phyloP scores from a whole-genome alignment of 257 asterid genomes.

The Ilex asprella region DNA sequence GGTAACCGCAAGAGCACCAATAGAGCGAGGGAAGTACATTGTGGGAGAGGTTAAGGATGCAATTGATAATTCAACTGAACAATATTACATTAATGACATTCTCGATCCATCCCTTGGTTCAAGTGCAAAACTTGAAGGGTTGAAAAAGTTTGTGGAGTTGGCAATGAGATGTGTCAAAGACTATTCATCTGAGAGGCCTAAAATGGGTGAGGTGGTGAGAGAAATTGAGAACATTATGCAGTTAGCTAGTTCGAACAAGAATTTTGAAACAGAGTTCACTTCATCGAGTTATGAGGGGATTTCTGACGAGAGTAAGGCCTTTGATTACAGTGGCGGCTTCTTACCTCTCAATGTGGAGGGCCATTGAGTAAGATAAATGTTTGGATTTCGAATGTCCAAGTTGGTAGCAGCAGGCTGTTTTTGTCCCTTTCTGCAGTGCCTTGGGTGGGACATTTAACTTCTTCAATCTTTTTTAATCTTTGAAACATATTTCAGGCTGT shows the following conservation, averaged over 20 bases:
- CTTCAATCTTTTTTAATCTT: too few relatives aligned
- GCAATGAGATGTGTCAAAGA: constrained; percentile 77
- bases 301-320: constrained; percentile 35
- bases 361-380: constrained; percentile 1
- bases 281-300: constrained; percentile 35
- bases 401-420: too few relatives aligned
- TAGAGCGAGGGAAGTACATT: constrained; percentile 73
- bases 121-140: constrained; percentile 34
- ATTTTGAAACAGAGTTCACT: constrained; percentile 14
- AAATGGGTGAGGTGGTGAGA: constrained; percentile 76
- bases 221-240: constrained; percentile 65
- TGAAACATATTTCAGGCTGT: too few relatives aligned
- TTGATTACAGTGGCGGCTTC: constrained; percentile 49
- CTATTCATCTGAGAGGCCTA: constrained; percentile 55
- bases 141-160: constrained; percentile 39
- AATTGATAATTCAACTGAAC: constrained; percentile 24
- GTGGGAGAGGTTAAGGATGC: constrained; percentile 56
- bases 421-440: too few relatives aligned
- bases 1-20: constrained; percentile 58
- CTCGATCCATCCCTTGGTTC: constrained; percentile 47
- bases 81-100: constrained; percentile 20
- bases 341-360: constrained; percentile 33
- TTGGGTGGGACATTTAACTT: too few relatives aligned
- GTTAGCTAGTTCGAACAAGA: constrained; percentile 25
- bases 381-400: not conserved